phyloP scores from a whole-genome alignment of 176 grass and related monocot species.

The Zoysia japonica region DNA sequence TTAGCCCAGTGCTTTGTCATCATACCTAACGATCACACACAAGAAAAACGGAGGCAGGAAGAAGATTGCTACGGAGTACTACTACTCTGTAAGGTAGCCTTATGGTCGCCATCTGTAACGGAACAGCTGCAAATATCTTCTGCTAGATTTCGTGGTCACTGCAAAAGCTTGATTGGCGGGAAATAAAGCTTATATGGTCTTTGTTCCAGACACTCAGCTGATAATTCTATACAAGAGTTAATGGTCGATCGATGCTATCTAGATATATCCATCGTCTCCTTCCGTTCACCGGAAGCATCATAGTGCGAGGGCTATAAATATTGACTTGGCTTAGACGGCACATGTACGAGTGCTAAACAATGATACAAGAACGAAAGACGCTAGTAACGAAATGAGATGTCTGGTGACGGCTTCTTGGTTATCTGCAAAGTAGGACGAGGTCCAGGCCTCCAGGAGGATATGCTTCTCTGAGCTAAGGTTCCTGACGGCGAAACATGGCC shows the following conservation, averaged over 20 bases:
- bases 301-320: neutral
- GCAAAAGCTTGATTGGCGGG: no score
- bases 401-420: neutral
- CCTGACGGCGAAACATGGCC: neutral
- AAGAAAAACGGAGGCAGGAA: neutral
- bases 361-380: conserved; percentile 11
- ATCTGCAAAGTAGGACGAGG: neutral
- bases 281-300: conserved; percentile 5
- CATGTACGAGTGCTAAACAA: neutral
- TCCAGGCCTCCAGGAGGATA: neutral
- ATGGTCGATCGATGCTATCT: neutral
- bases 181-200: neutral
- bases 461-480: neutral
- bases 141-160: neutral
- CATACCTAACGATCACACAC: neutral
- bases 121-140: conserved; percentile 3
- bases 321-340: conserved; percentile 21
- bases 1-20: neutral
- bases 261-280: neutral
- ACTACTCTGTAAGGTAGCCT: neutral
- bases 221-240: neutral
- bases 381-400: conserved; percentile 4
- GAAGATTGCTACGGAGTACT: neutral
- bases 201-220: neutral
- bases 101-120: neutral